Percentiles rank a stretch among this genome's conserved stretches.
These are phyloP conservation scores for Boletus vinaceobasis DNA, from an alignment of 768 basidiomycete genomes.

Conservation along the genomic window DNA sequence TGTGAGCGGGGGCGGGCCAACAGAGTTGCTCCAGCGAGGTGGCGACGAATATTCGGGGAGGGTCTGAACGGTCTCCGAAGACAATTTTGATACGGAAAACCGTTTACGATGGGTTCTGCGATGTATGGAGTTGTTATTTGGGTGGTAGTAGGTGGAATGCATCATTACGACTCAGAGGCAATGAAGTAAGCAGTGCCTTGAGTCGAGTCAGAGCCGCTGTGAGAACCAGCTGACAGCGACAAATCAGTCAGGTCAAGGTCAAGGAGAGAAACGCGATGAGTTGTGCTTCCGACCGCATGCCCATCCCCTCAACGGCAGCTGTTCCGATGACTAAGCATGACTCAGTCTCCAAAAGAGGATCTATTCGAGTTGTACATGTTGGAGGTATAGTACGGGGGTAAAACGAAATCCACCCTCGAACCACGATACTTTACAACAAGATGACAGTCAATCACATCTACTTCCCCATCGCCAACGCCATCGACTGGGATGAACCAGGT, in stretches of 20 bases:
- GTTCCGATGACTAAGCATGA: constrained; percentile 26
- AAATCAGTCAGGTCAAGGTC: constrained; percentile 8
- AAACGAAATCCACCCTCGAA: neutral
- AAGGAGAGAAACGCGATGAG: constrained; percentile 1
- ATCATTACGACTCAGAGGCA: constrained; percentile 5
- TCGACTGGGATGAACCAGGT: neutral
- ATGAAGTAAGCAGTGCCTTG: neutral
- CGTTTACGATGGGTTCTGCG: constrained; percentile 53
- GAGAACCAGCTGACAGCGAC: constrained; percentile 7
- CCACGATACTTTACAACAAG: neutral
- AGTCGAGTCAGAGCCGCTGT: constrained; percentile 13
- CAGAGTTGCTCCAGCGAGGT: constrained; percentile 18
- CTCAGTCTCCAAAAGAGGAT: neutral
- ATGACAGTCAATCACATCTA: neutral
- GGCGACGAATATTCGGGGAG: constrained; percentile 62
- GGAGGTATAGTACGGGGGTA: neutral
- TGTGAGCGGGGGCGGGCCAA: constrained; percentile 19
- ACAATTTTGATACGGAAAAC: constrained; percentile 52
- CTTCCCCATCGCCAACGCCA: neutral
- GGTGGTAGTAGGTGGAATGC: constrained; percentile 15
- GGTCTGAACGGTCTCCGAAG: constrained; percentile 62
- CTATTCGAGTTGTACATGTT: neutral
- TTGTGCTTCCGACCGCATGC: neutral
- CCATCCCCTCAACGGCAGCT: neutral
- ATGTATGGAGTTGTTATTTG: constrained; percentile 13